Base-by-base conservation (phyloP, 2,329 filamentous ascomycete genomes). In the Alternaria brassicicola region DNA sequence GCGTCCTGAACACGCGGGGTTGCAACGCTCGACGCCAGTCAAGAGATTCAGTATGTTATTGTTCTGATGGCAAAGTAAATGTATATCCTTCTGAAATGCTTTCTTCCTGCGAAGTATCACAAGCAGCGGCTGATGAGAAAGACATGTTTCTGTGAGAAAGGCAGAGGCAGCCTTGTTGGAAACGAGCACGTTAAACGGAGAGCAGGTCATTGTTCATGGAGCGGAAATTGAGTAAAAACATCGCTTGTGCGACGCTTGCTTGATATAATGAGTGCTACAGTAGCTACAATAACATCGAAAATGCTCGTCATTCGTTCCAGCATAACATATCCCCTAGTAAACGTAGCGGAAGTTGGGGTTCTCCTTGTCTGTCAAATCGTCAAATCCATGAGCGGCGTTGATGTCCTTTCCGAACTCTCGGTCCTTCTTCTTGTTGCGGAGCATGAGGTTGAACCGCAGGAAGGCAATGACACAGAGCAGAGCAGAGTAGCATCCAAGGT, bases 401-500 rank as follows among this genome's bases (percentile, higher is more conserved):
- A 63, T 69, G 7, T 71, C 74, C 52, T 84, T 57, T 15, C 68
- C 68, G 47, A 71, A 71, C 57, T 71, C 65, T 4, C 75, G 73
- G 52, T 88, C 85, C 55, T 86, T 84, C 72, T 80, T 83, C 70
- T 80, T 84, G 65, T 91, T 90, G 76, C 89, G 79, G 2, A 76
- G 67, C 7, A 68, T 77, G 15, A 90, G 80, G 59, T 89, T 82
- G 77, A 83, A 87, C 21, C 88, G 79, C 66, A 90, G 78, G 60
- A 78, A 82, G 2, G 86, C 50, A 19, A 90, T 82, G 4, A 86
- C 81, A 4, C 86, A 26, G 1, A 88, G 84, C 23, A 90, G 80
- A 26, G 85, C 76, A 0, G 80, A 77, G 72, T 91, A 91, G 76
- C 89, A 91, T 13, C 86, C 89, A 8, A 92, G 79, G 66, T 91